These are phyloP conservation scores for Lasiosphaeria miniovina DNA, from an alignment of 495 filamentous ascomycete genomes.

Conservation along the genomic window DNA sequence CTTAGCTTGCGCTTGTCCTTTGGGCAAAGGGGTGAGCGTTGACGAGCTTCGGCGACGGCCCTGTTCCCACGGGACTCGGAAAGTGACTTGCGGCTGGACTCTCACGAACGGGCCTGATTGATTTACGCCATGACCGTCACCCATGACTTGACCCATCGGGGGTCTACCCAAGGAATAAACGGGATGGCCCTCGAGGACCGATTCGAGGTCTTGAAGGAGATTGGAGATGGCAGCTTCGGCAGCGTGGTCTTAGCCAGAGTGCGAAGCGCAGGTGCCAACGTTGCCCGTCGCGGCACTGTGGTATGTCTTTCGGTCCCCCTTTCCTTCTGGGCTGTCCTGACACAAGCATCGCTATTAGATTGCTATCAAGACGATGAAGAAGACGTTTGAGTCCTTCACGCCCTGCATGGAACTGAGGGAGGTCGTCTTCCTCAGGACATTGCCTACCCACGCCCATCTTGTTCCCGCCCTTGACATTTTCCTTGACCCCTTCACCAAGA, in stretches of 20 bases:
- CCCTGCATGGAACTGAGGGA: conserved; percentile 91
- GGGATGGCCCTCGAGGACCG: conserved; percentile 69
- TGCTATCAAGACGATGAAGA: conserved; percentile 99
- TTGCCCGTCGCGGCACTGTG: conserved; percentile 88
- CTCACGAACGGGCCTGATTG: conserved; percentile 3
- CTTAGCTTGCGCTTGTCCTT: conserved; percentile 8
- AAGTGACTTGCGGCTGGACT: background rate
- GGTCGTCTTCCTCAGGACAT: conserved; percentile 88
- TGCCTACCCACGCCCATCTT: conserved; percentile 84
- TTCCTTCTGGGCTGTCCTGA: conserved; percentile 12
- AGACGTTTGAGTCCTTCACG: conserved; percentile 88
- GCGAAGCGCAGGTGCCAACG: conserved; percentile 79
- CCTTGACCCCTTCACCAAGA: conserved; percentile 89
- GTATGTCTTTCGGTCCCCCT: conserved; percentile 53
- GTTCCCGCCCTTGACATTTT: conserved; percentile 99
- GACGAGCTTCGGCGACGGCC: conserved; percentile 5
- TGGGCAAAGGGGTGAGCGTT: conserved; percentile 13
- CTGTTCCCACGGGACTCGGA: background rate
- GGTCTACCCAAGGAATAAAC: conserved; percentile 44
- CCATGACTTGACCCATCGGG: conserved; percentile 60
- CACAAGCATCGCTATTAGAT: conserved; percentile 56
- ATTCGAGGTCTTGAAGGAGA: conserved; percentile 96
- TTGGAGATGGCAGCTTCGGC: conserved; percentile 98
- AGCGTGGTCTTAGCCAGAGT: conserved; percentile 91
- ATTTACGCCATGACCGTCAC: conserved; percentile 61